A percentile compares a stretch with the other conserved stretches of the same genome.
These are phyloP conservation scores for Triticum aestivum DNA, from an alignment of 176 grass and related monocot genomes.

Conservation along the genomic window DNA sequence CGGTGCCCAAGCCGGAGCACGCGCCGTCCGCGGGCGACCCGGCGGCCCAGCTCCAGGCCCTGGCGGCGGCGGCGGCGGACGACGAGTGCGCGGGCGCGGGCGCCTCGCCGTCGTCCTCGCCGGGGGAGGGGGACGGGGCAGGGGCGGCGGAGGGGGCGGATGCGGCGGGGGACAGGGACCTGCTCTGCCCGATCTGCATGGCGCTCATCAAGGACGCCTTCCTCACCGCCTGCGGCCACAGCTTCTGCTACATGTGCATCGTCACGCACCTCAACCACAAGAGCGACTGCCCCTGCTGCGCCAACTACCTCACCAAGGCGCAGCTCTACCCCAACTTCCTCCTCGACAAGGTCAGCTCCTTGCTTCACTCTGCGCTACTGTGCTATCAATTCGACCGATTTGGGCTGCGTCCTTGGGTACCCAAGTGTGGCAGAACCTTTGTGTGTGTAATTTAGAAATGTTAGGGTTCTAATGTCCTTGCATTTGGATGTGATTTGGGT, in stretches of 20 bases:
- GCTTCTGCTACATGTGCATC: conserved; percentile 99
- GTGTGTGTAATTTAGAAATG: background rate
- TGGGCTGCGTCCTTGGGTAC: background rate
- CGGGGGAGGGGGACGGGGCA: background rate
- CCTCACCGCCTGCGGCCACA: conserved; percentile 89
- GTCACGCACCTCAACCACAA: conserved; percentile 91
- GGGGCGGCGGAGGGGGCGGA: background rate
- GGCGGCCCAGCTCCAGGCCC: conserved; percentile 19
- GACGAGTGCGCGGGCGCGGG: conserved; percentile 22
- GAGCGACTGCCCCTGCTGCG: conserved; percentile 93
- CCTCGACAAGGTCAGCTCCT: conserved; percentile 73
- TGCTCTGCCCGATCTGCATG: conserved; percentile 99
- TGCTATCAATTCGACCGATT: background rate
- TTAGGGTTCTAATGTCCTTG: background rate
- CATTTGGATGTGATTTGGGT: background rate
- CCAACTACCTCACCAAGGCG: conserved; percentile 86
- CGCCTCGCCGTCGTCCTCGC: background rate
- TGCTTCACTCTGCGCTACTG: background rate
- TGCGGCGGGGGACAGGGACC: conserved; percentile 59
- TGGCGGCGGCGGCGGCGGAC: background rate
- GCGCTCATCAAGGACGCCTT: conserved; percentile 98
- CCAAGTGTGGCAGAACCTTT: too few relatives aligned
- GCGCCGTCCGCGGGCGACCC: conserved; percentile 37
- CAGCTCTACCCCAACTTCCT: conserved; percentile 96
- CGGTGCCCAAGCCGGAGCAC: conserved; percentile 69